Base-by-base conservation (phyloP, 371 early-diverging fungal species). In the Batkoa obscura region DNA sequence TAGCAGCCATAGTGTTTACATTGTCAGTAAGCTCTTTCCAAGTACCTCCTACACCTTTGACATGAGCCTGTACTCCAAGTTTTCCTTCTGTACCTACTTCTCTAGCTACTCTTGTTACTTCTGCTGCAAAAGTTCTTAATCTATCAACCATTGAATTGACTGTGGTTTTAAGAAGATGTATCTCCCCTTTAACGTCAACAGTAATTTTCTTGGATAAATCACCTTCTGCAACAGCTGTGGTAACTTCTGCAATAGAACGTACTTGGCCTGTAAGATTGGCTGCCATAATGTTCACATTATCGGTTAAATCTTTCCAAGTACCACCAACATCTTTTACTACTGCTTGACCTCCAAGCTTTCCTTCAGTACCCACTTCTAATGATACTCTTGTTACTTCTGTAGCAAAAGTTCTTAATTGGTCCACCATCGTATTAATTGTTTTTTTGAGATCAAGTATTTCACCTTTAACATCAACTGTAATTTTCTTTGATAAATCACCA, bases 301-400 rank as follows among this genome's bases (percentile, higher is more conserved):
- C 74, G 1, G 83, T 83, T 43, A 83, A 63, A 36, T 77, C 80
- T 54, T 76, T 79, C 84, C 84, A 83, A 0, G 76, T 79, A 10
- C 84, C 84, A 48, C 67, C 78, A 0, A 80, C 79, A 33, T 68
- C 76, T 32, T 71, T 63, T 1, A 81, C 78, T 2, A 72, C 71
- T 32, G 77, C 60, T 78, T 77, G 3, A 76, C 84, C 68, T 53
- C 76, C 76, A 3, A 76, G 62, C 34, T 63, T 67, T 2, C 76
- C 74, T 30, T 74, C 74, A 0, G 76, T 73, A 31, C 74, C 76
- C 37, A 73, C 74, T 59, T 72, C 72, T 5, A 62, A 60, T 0
- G 73, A 66, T 10, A 76, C 73, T 9, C 74, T 65, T 2, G 68
- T 71, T 30, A 78, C 76, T 59, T 76, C 79, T 37, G 63, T 60